These are phyloP conservation scores for apple (Malus domestica) DNA, from an alignment of 306 rosid genomes.

Conservation along the genomic window ASM211411v1 NC_041803.1:14539501-14540000, in stretches of 20 bases:
- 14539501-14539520: not conserved
- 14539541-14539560: not conserved
- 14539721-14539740: slow-evolving; percentile 54
- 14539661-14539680: slow-evolving; percentile 97
- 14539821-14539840: slow-evolving; percentile 75
- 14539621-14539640: slow-evolving; percentile 69
- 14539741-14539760: slow-evolving; percentile 78
- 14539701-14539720: slow-evolving; percentile 69
- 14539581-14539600: slow-evolving; percentile 80
- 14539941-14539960: slow-evolving; percentile 74
- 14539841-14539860: slow-evolving; percentile 73
- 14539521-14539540: not conserved
- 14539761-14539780: slow-evolving; percentile 44
- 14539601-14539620: slow-evolving; percentile 71
- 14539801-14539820: slow-evolving; percentile 87
- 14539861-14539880: slow-evolving; percentile 71
- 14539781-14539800: slow-evolving; percentile 56
- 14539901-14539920: slow-evolving; percentile 69
- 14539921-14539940: slow-evolving; percentile 81
- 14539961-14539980: slow-evolving; percentile 57
- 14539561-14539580: slow-evolving; percentile 10
- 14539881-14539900: slow-evolving; percentile 83
- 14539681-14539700: slow-evolving; percentile 88
- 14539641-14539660: slow-evolving; percentile 94
- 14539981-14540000: slow-evolving; percentile 40